These are phyloP conservation scores for Ustilago trichophora DNA, from an alignment of 1,284 basidiomycete genomes.

Conservation along the genomic window DNA sequence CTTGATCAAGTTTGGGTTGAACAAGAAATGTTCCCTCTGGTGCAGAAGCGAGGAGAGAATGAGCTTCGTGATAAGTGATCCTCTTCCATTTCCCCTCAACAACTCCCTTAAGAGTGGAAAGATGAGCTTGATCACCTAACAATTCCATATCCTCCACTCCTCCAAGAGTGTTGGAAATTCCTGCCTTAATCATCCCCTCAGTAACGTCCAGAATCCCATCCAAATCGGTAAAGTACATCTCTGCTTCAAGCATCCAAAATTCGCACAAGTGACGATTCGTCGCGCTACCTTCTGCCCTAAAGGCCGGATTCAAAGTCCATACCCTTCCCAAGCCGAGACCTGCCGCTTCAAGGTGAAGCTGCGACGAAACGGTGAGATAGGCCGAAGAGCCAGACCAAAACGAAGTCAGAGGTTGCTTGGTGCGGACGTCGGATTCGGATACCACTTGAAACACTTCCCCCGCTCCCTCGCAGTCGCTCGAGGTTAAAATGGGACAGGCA, in stretches of 20 bases:
- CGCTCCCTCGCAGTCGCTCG: conserved; percentile 95
- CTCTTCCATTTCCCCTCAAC: conserved; percentile 71
- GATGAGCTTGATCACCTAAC: conserved; percentile 8
- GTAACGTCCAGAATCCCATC: conserved; percentile 36
- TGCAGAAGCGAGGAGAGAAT: conserved; percentile 71
- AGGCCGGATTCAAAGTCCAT: conserved; percentile 89
- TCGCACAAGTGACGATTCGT: conserved; percentile 94
- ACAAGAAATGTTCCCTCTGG: conserved; percentile 11
- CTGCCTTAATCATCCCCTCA: conserved; percentile 45
- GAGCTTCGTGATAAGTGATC: conserved; percentile 82
- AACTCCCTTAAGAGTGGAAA: background rate
- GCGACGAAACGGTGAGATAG: conserved; percentile 92
- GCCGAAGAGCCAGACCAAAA: conserved; percentile 70
- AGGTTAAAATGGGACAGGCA: conserved; percentile 87
- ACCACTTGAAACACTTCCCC: conserved; percentile 86
- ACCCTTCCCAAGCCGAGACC: conserved; percentile 78
- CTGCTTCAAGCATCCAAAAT: conserved; percentile 99
- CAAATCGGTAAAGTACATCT: conserved; percentile 52
- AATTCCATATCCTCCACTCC: conserved; percentile 42
- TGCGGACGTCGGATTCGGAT: conserved; percentile 65
- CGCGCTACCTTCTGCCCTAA: conserved; percentile 87
- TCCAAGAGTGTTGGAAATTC: conserved; percentile 15
- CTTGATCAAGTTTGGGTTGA: conserved; percentile 76
- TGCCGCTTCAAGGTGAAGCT: conserved; percentile 92
- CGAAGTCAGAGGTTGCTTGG: conserved; percentile 1